Percentiles rank a stretch among this genome's conserved stretches.
Conservation (phyloP, 345 rosid species). For the Aquilaria sinensis region DNA sequence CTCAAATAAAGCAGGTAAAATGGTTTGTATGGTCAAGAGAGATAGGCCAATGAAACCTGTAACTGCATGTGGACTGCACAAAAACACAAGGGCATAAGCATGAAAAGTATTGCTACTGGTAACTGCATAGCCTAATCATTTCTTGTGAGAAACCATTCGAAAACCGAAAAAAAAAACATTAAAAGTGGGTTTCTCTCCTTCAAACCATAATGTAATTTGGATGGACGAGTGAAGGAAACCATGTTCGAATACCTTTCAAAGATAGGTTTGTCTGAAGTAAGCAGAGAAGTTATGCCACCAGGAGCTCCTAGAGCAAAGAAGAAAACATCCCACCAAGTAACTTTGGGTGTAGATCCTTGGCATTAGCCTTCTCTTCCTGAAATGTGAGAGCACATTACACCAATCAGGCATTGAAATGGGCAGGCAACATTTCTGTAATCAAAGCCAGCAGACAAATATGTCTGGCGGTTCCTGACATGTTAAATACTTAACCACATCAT, state of each 20-base stretch:
- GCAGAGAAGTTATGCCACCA: conserved; percentile 79
- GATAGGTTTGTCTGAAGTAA: conserved; percentile 80
- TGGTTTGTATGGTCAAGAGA: conserved; percentile 67
- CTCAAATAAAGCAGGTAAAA: conserved; percentile 74
- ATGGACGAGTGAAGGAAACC: neutral
- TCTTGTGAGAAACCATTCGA: no score
- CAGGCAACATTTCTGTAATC: no score
- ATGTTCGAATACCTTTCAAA: conserved; percentile 47
- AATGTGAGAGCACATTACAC: neutral
- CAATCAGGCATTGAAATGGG: neutral
- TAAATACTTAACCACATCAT: conserved; percentile 52
- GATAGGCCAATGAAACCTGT: conserved; percentile 73
- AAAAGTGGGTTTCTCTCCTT: no score
- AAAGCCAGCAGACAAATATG: no score
- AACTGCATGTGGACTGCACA: conserved; percentile 83
- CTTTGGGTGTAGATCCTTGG: conserved; percentile 90
- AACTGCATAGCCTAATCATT: no score
- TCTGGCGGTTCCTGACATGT: no score
- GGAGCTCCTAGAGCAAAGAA: conserved; percentile 94
- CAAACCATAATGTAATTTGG: no score
- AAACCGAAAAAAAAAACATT: no score
- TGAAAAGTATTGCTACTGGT: no score
- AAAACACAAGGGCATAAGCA: neutral
- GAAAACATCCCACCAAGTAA: conserved; percentile 93
- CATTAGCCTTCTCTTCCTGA: conserved; percentile 87